Percentiles rank a stretch among this genome's conserved stretches.
Evolutionary conservation across 1,139 yeast species (phyloP).

Genomic region (Geotrichum histeridarum): DNA sequence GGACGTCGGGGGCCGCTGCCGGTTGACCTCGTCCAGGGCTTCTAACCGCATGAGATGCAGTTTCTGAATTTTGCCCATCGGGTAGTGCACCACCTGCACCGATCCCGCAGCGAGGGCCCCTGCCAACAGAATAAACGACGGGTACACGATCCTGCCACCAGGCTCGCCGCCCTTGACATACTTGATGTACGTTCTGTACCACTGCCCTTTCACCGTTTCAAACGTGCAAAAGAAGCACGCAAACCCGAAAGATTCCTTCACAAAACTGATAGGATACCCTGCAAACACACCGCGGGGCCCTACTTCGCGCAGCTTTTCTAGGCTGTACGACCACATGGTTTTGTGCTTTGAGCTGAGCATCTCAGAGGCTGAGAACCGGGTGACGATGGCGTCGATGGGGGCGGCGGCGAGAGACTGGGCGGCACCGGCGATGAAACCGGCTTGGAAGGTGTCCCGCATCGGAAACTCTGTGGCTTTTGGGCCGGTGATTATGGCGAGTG

Average conservation of each 20-base stretch:
- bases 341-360: conserved; percentile 62
- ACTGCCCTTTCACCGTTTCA: conserved; percentile 60
- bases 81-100: conserved; percentile 74
- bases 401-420: conserved; percentile 90
- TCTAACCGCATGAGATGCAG: conserved; percentile 75
- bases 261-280: conserved; percentile 69
- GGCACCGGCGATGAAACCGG: conserved; percentile 83
- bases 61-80: conserved; percentile 72
- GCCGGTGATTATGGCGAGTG: conserved; percentile 30
- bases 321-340: conserved; percentile 73
- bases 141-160: conserved; percentile 45
- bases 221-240: conserved; percentile 81
- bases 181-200: conserved; percentile 16
- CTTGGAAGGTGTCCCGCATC: conserved; percentile 58
- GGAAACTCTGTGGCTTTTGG: conserved; percentile 16
- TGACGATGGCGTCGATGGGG: conserved; percentile 85
- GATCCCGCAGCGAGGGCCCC: conserved; percentile 85
- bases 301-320: conserved; percentile 60
- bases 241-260: conserved; percentile 81
- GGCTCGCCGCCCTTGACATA: conserved; percentile 24
- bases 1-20: conserved; percentile 8
- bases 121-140: conserved; percentile 72
- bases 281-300: conserved; percentile 87
- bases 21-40: conserved; percentile 55
- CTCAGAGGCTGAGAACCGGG: conserved; percentile 74